phyloP scores from a whole-genome alignment of 148 eudicot species.

The Diospyros kaki region DNA sequence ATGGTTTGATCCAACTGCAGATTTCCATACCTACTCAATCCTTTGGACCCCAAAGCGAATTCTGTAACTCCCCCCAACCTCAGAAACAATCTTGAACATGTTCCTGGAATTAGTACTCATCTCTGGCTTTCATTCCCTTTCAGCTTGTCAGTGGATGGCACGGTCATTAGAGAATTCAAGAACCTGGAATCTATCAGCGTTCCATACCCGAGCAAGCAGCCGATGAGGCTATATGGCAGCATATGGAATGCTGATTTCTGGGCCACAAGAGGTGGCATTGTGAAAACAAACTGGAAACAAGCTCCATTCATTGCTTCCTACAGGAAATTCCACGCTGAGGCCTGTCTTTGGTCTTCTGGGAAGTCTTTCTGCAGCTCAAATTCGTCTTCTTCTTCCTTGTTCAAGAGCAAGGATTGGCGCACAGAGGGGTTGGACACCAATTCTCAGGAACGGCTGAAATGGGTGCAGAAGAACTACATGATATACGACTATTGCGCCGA shows the following conservation, averaged over 20 bases:
- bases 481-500: constrained; percentile 17
- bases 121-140: background rate
- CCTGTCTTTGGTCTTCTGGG: constrained; percentile 15
- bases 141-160: constrained; percentile 15
- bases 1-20: constrained; percentile 19
- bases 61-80: background rate
- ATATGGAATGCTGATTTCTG: constrained; percentile 18
- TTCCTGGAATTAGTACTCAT: too few species aligned
- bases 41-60: constrained; percentile 16
- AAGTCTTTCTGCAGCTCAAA: constrained; percentile 13
- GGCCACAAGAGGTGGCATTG: constrained; percentile 17
- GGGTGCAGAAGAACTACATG: constrained; percentile 21
- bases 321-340: constrained; percentile 7
- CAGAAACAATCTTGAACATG: too few species aligned
- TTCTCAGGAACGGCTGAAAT: constrained; percentile 1
- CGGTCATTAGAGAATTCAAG: constrained; percentile 13
- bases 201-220: constrained; percentile 12
- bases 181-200: constrained; percentile 12
- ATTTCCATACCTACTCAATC: constrained; percentile 18
- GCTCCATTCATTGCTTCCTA: constrained; percentile 16
- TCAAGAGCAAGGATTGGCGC: background rate
- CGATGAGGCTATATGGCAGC: constrained; percentile 14
- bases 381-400: background rate
- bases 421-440: background rate
- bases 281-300: constrained; percentile 14